Conservation (phyloP, 208 protist genomes). For the Trypanosoma cruzi region DNA sequence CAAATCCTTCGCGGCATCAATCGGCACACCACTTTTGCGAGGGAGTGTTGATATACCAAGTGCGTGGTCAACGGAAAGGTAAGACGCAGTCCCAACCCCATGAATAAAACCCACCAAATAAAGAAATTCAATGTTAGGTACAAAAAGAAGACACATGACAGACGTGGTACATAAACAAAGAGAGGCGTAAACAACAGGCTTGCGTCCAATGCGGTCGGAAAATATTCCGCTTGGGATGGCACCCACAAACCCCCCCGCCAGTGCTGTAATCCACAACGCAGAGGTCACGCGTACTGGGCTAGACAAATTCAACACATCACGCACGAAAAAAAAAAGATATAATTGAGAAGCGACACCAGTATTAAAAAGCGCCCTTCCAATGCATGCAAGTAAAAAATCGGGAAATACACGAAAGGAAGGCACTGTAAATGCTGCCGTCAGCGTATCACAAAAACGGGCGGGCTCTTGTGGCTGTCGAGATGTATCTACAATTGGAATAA, state of each 20-base stretch:
- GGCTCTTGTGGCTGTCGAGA: background rate
- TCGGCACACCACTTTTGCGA: slow-evolving; percentile 19
- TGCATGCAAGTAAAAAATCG: slow-evolving; percentile 35
- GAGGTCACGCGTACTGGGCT: slow-evolving; percentile 27
- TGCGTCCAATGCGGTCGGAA: slow-evolving; percentile 35
- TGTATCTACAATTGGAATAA: slow-evolving; percentile 19
- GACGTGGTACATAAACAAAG: slow-evolving; percentile 23
- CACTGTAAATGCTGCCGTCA: slow-evolving; percentile 24
- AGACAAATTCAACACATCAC: slow-evolving; percentile 22
- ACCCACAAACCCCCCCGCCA: slow-evolving; percentile 24
- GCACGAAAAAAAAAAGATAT: slow-evolving; percentile 36
- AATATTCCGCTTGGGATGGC: slow-evolving; percentile 33
- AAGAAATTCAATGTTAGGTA: slow-evolving; percentile 12
- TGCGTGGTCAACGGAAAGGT: slow-evolving; percentile 39
- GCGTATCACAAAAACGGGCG: slow-evolving; percentile 7
- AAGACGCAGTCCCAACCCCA: slow-evolving; percentile 37
- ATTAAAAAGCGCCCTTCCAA: slow-evolving; percentile 32
- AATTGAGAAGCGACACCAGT: slow-evolving; percentile 31
- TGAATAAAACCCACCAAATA: slow-evolving; percentile 30
- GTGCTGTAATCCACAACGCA: slow-evolving; percentile 25
- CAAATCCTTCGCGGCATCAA: slow-evolving; percentile 43
- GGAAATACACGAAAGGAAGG: slow-evolving; percentile 31
- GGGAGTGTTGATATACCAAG: slow-evolving; percentile 34
- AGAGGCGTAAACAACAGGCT: slow-evolving; percentile 31
- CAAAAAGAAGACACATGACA: slow-evolving; percentile 26